Evolutionary conservation across 768 basidiomycete genomes (phyloP), one percentile per base, ranked within the genome.

Genomic region (Calocybe cyanea): DNA sequence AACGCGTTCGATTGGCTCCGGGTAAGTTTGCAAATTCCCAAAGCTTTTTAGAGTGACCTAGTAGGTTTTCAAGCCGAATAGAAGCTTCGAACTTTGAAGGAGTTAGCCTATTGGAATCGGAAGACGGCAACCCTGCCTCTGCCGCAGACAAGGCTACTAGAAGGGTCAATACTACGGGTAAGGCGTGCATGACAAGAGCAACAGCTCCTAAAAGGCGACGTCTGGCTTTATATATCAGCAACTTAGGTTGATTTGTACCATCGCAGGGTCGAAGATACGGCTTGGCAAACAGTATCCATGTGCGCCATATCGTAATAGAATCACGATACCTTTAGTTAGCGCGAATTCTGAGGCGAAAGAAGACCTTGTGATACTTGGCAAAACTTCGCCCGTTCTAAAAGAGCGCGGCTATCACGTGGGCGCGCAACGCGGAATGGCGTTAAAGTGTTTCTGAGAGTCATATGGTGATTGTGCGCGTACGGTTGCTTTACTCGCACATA

Each of bases 41-140:
- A 42, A 66, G 55, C n/a, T 61, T 52, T 23, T 55, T 51, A 1
- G 62, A 61, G 45, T 65, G 64, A 13, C 53, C 55, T 9, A 63
- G 41, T 17, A 63, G 58, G 25, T 56, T 59, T 7, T 44, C 35
- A 25, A 48, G 46, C 18, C 43, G 49, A 46, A 57, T 38, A 15
- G 45, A 36, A 15, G 39, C 44, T 31, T 50, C 49, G 20, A 34
- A 42, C 41, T 46, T 50, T 13, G 49, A 39, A 35, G 49, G 49
- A 10, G 49, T 50, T 21, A 50, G 49, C 36, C 38, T 41, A 35
- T 43, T 46, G 49, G 46, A 50, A 31, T 41, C 33, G 41, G 34
- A 25, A 13, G 38, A 15, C 15, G 25, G 17, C 7, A 38, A 23
- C 15, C 34, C 43, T 31, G 37, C 49, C 37, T 41, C 40, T 11